Evolutionary conservation across 2,329 filamentous ascomycete genomes (phyloP).

Genomic region (Botrytis fragariae): DNA sequence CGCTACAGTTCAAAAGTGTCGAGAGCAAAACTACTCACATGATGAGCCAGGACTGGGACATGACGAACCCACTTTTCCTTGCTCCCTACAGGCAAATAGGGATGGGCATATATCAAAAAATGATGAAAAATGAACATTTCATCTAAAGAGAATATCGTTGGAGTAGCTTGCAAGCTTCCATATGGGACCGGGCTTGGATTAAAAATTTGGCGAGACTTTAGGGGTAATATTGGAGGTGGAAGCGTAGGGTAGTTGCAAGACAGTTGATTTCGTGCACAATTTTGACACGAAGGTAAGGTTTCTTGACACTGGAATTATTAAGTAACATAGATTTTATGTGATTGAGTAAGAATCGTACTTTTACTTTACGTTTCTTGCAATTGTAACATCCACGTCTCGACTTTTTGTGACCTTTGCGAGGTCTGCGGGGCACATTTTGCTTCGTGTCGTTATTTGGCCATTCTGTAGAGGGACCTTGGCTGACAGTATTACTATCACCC

Average conservation of each 20-base stretch:
- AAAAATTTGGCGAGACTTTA: neutral
- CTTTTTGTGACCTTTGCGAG: conserved; percentile 6
- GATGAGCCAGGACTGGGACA: conserved; percentile 4
- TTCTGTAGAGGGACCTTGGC: neutral
- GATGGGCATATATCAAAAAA: conserved; percentile 1
- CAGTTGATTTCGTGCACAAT: neutral
- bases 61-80: neutral
- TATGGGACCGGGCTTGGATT: neutral
- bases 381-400: conserved; percentile 6
- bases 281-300: conserved; percentile 4
- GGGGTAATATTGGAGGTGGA: neutral
- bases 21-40: neutral
- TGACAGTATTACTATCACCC: neutral
- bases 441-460: neutral
- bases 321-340: neutral
- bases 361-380: conserved; percentile 9
- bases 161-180: neutral
- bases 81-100: neutral
- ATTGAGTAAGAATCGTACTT: neutral
- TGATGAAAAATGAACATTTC: conserved; percentile 12
- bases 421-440: neutral
- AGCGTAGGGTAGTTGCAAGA: neutral
- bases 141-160: neutral
- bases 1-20: neutral
- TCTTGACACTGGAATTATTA: neutral